Percentiles rank a stretch among this genome's conserved stretches.
These are phyloP conservation scores for Saccharomycopsis sp. DNA, from an alignment of 805 yeast genomes.

Conservation along the genomic window DNA sequence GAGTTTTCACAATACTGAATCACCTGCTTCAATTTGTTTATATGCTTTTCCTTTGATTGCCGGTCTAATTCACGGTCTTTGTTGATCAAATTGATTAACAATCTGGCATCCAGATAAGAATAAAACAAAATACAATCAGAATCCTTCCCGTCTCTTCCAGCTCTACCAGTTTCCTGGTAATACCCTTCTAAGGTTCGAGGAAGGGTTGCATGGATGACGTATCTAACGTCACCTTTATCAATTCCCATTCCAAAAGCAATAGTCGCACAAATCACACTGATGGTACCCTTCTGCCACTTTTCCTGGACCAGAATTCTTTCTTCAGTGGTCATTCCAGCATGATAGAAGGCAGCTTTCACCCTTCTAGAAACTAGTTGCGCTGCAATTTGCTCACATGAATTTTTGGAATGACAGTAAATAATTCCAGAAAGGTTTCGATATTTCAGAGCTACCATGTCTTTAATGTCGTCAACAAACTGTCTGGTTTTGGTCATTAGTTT, in stretches of 20 bases:
- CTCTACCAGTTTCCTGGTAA: slow-evolving; percentile 97
- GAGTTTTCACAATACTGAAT: slow-evolving; percentile 86
- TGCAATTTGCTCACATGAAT: slow-evolving; percentile 79
- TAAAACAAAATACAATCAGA: slow-evolving; percentile 83
- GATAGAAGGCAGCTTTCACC: slow-evolving; percentile 69
- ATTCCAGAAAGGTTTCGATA: slow-evolving; percentile 70
- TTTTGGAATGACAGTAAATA: slow-evolving; percentile 87
- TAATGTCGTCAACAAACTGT: slow-evolving; percentile 49
- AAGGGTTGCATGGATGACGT: slow-evolving; percentile 79
- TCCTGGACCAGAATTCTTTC: slow-evolving; percentile 67
- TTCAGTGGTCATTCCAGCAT: slow-evolving; percentile 88
- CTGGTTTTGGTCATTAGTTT: slow-evolving; percentile 64
- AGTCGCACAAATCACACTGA: slow-evolving; percentile 89
- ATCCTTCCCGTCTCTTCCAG: slow-evolving; percentile 88
- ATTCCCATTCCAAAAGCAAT: slow-evolving; percentile 99
- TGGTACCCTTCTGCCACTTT: slow-evolving; percentile 68
- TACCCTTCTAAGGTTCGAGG: slow-evolving; percentile 93
- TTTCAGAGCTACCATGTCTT: slow-evolving; percentile 43
- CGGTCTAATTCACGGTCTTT: slow-evolving; percentile 62
- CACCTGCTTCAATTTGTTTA: slow-evolving; percentile 72
- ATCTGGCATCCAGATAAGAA: slow-evolving; percentile 71
- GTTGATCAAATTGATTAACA: slow-evolving; percentile 69
- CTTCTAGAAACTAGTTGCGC: slow-evolving; percentile 52
- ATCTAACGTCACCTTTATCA: slow-evolving; percentile 92
- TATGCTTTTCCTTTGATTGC: slow-evolving; percentile 67